phyloP scores from a whole-genome alignment of 345 rosid species.

The Turnera subulata region DNA sequence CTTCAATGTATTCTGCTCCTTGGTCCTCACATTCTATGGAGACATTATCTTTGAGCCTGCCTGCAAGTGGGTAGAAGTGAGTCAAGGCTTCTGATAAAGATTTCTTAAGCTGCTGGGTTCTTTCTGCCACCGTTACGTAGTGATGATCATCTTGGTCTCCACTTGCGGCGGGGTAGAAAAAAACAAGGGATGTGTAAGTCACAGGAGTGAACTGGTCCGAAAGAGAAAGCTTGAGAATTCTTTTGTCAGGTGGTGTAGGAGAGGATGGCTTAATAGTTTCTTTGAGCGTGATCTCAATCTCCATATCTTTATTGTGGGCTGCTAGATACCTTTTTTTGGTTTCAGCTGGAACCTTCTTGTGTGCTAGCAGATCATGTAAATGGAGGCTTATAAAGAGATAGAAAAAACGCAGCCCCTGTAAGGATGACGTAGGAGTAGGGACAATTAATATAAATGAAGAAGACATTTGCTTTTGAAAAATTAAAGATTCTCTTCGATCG shows the following conservation, averaged over 20 bases:
- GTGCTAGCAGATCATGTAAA: too few species aligned
- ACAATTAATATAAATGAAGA: too few species aligned
- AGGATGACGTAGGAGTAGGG: too few species aligned
- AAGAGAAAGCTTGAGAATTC: conserved; percentile 15
- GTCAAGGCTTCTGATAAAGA: conserved; percentile 39
- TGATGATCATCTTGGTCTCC: too few species aligned
- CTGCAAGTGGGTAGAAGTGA: conserved; percentile 39
- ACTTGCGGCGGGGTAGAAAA: conserved; percentile 13
- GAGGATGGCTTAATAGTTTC: conserved; percentile 17
- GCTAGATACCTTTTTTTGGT: too few species aligned
- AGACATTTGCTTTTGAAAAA: too few species aligned
- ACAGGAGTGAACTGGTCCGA: conserved; percentile 17
- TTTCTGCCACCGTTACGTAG: not conserved
- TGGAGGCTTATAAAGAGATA: too few species aligned
- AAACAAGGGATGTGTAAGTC: conserved; percentile 5
- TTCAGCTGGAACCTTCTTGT: too few species aligned
- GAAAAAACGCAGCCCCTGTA: too few species aligned
- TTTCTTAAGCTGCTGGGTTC: conserved; percentile 21
- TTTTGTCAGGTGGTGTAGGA: conserved; percentile 12
- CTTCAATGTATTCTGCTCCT: conserved; percentile 36
- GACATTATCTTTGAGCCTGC: conserved; percentile 12
- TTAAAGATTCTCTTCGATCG: too few species aligned
- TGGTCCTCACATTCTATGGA: conserved; percentile 31
- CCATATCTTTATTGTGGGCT: not conserved
- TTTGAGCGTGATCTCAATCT: not conserved